Conservation (phyloP, 2,329 filamentous ascomycete species). For the Thelonectria blattea region DNA sequence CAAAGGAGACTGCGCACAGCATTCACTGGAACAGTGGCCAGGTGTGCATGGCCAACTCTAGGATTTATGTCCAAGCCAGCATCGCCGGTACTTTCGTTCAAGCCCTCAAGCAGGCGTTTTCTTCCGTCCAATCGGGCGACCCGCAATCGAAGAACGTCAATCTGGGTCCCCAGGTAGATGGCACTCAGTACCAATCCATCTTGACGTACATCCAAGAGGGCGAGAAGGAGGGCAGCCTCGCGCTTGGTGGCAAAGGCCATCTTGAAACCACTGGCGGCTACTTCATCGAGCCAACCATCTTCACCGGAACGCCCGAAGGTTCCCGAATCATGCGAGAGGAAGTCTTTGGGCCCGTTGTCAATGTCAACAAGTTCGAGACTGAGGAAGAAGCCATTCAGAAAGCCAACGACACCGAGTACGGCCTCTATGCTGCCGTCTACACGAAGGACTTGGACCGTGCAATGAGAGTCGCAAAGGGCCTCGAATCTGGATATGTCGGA, state of each 20-base stretch:
- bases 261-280: constrained; percentile 18
- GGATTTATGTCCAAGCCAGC: constrained; percentile 61
- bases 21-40: constrained; percentile 63
- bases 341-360: constrained; percentile 68
- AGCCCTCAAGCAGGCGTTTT: constrained; percentile 12
- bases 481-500: constrained; percentile 67
- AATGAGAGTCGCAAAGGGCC: constrained; percentile 53
- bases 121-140: constrained; percentile 12
- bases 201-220: constrained; percentile 26
- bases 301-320: constrained; percentile 32
- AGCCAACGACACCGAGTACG: constrained; percentile 56
- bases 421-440: constrained; percentile 62
- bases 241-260: constrained; percentile 20
- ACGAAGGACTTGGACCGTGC: constrained; percentile 58
- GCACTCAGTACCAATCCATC: constrained; percentile 23
- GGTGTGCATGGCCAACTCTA: constrained; percentile 64
- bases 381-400: constrained; percentile 43
- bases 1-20: constrained; percentile 53
- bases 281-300: constrained; percentile 30
- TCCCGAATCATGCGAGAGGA: constrained; percentile 63
- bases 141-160: constrained; percentile 7
- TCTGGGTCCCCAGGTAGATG: constrained; percentile 27
- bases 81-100: constrained; percentile 43
- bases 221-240: constrained; percentile 14
- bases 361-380: constrained; percentile 53